phyloP scores from a whole-genome alignment of 202 grass and related monocot genomes.

The Setaria italica region DNA sequence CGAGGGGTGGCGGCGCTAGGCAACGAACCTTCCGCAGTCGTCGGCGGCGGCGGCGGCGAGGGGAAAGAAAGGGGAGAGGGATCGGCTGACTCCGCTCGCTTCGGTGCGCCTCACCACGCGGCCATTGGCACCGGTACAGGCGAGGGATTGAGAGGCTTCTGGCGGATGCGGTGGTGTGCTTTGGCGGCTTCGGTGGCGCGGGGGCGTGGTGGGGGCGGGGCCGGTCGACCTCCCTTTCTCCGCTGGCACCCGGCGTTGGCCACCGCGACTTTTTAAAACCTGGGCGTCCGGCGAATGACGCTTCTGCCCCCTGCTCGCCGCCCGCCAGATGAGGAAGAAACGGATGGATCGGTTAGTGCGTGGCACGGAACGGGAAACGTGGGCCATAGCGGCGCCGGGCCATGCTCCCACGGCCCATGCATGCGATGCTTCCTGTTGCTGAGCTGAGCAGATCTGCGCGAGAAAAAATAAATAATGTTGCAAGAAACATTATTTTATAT shows the following conservation, averaged over 20 bases:
- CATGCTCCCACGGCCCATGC: too few species aligned
- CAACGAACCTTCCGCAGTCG: conserved; percentile 20
- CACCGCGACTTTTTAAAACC: conserved; percentile 45
- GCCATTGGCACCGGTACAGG: conserved; percentile 6
- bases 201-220: neutral
- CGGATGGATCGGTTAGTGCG: conserved; percentile 1
- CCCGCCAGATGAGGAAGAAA: neutral
- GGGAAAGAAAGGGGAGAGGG: neutral
- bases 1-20: neutral
- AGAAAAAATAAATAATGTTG: neutral
- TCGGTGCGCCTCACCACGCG: conserved; percentile 13
- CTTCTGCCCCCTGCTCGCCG: conserved; percentile 15
- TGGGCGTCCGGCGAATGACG: neutral
- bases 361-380: neutral
- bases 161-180: neutral
- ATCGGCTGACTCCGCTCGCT: neutral
- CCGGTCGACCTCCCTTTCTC: conserved; percentile 18
- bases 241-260: conserved; percentile 26
- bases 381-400: neutral
- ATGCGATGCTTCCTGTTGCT: conserved; percentile 3
- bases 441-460: neutral
- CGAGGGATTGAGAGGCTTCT: neutral
- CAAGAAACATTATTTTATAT: too few species aligned
- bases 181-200: conserved; percentile 43
- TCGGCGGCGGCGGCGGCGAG: neutral